Conservation (phyloP, 2,329 filamentous ascomycete genomes). For the Botrytis tulipae region DNA sequence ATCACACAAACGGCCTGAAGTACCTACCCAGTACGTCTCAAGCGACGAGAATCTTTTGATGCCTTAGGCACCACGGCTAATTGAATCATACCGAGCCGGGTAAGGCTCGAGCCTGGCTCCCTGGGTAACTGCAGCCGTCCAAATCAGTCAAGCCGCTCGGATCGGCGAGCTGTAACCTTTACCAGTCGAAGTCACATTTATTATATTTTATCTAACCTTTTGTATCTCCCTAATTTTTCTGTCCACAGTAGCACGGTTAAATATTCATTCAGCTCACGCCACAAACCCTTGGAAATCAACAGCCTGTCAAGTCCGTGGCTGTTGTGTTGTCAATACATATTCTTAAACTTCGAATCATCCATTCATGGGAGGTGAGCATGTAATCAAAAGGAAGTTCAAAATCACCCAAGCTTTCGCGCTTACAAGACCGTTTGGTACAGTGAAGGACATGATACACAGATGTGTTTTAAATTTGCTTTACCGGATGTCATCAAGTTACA, state of each 20-base stretch:
- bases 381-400: neutral
- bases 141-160: neutral
- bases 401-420: neutral
- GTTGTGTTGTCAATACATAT: neutral
- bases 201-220: neutral
- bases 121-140: neutral
- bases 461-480: neutral
- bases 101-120: no score
- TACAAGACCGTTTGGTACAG: neutral
- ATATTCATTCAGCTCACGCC: neutral
- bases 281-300: neutral
- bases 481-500: constrained; percentile 2
- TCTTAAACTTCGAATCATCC: neutral
- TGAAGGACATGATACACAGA: neutral
- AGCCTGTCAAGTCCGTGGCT: neutral
- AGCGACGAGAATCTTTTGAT: neutral
- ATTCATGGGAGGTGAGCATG: neutral
- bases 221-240: neutral
- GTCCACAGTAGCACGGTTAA: neutral
- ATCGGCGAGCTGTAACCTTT: neutral
- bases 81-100: neutral
- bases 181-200: neutral
- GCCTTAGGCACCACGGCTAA: neutral
- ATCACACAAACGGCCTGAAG: neutral
- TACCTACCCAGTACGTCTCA: neutral